Percentiles rank a stretch among this genome's conserved stretches.
Evolutionary conservation across 2,329 filamentous ascomycete species (phyloP).

Genomic region (Thermomyces lanuginosus): DNA sequence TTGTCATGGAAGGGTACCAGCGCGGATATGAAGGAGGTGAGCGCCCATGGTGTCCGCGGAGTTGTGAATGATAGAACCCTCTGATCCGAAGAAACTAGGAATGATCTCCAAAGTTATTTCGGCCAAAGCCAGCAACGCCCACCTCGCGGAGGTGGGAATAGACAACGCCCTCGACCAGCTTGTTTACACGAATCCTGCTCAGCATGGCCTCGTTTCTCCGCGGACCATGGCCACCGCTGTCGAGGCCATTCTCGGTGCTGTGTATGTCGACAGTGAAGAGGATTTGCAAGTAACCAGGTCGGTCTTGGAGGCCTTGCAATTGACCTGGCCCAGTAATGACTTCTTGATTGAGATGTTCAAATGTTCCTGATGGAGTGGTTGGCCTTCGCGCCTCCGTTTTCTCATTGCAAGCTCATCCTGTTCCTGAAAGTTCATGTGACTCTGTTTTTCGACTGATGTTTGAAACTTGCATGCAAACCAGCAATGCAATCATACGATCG

Average conservation of each 20-base stretch:
- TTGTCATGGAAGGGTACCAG: slow-evolving; percentile 1
- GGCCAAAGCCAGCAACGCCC: slow-evolving; percentile 3
- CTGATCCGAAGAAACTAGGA: background rate
- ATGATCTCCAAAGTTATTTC: slow-evolving; percentile 3
- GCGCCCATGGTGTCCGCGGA: background rate
- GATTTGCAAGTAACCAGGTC: slow-evolving; percentile 4
- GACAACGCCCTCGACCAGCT: slow-evolving; percentile 3
- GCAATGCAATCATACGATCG: no score
- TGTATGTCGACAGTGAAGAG: slow-evolving; percentile 14
- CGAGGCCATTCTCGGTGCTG: slow-evolving; percentile 21
- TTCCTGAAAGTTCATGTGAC: no score
- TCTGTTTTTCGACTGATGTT: no score
- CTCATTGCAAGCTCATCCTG: no score
- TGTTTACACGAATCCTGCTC: slow-evolving; percentile 8
- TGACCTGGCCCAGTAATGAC: background rate
- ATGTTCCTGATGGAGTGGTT: no score
- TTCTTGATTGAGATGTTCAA: no score
- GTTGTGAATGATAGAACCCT: background rate
- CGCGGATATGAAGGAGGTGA: slow-evolving; percentile 1
- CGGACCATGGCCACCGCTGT: slow-evolving; percentile 15
- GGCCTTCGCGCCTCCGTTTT: no score
- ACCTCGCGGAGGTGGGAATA: slow-evolving; percentile 7
- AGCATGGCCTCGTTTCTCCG: slow-evolving; percentile 7
- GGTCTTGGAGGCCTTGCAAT: background rate
- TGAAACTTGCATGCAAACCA: no score